Base-by-base conservation (phyloP, 73 alveolate species). In the Loxodes magnus region DNA sequence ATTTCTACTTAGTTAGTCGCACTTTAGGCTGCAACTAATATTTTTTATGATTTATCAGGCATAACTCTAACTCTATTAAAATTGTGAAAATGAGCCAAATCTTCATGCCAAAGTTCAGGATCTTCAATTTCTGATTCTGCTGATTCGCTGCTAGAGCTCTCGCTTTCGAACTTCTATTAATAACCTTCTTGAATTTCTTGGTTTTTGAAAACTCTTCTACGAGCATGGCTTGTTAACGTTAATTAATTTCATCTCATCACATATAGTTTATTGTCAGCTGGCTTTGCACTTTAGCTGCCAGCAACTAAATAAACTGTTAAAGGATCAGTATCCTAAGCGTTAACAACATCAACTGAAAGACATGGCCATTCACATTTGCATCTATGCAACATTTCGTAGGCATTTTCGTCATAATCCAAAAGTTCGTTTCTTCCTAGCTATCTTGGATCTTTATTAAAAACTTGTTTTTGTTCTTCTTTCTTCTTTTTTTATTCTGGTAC, bases 311-410 rank as follows among this genome's bases (percentile, higher is more conserved):
- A 72, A 23, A 79, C 73, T 34, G 77, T 72, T 66, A 72, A 82
- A 3, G 97, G 97, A 68, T 66, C 22, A 64, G 49, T 22, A 28
- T 49, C 70, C 55, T 59, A 57, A 37, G 41, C 27, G 48, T 60
- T 39, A 16, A 87, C 50, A 44, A 72, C 39, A 59, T 87, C 97
- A 26, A 87, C 66, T 7, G 90, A 69, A 26, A 87, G 68, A 65
- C 95, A 72, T 14, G 97, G 95, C 97, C 97, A 87, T 56, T 87
- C 95, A 0, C 81, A 94, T 49, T 79, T 80, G 27, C 93, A 83
- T 56, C 97, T 56, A 59, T 87, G 93, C 14, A 87, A 64, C 93
- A 87, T 76, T 59, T 77, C 87, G 59, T 87, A 87, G 29, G 97
- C 97, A 41, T 74, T 62, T 60, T 82, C 78, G 51, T 87, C 97